Conservation (phyloP, 1,284 basidiomycete genomes). For the Vanrija sp. region DNA sequence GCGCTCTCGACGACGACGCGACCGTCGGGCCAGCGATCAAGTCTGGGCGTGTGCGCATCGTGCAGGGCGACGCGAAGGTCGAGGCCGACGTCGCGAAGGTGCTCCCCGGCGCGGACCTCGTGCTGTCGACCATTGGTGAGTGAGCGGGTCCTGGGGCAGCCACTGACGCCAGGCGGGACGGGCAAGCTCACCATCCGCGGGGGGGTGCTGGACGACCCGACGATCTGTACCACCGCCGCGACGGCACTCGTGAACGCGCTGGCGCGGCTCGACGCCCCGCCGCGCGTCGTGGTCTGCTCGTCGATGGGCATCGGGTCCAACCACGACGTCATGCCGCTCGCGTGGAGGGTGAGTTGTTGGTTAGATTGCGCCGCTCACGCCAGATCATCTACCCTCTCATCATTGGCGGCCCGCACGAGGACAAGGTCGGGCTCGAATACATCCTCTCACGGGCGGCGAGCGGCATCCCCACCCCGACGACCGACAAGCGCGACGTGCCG, state of each 20-base stretch:
- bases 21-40: conserved; percentile 12
- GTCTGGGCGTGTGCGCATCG: conserved; percentile 16
- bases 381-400: conserved; percentile 23
- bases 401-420: conserved; percentile 22
- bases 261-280: not conserved
- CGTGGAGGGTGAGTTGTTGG: conserved; percentile 18
- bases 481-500: too few relatives aligned
- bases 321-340: conserved; percentile 23
- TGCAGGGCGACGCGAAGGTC: conserved; percentile 28
- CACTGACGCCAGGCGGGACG: conserved; percentile 10
- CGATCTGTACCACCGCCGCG: conserved; percentile 19
- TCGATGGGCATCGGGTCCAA: conserved; percentile 32
- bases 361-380: not conserved
- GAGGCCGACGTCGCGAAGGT: conserved; percentile 20
- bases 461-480: not conserved
- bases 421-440: conserved; percentile 32
- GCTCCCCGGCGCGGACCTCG: conserved; percentile 22
- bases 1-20: conserved; percentile 13
- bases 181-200: conserved; percentile 18
- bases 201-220: conserved; percentile 20
- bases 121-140: conserved; percentile 29
- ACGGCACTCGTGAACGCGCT: conserved; percentile 20
- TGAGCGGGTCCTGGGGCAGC: not conserved
- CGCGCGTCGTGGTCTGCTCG: conserved; percentile 24
- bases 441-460: conserved; percentile 19